These are phyloP conservation scores for Mycothermus thermophilus DNA, from an alignment of 495 filamentous ascomycete genomes.

Conservation along the genomic window DNA sequence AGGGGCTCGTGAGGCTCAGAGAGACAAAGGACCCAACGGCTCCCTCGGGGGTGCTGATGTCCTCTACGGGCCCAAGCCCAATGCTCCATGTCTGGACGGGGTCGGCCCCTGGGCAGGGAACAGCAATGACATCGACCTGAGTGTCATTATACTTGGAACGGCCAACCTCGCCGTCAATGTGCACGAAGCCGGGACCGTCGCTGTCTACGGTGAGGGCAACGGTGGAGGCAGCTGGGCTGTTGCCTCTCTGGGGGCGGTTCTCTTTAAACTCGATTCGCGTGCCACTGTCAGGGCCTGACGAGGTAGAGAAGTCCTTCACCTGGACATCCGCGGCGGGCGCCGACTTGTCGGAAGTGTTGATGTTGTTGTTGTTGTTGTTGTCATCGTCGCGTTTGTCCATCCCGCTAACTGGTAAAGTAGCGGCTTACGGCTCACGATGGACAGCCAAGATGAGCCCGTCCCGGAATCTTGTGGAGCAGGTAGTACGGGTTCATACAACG, in stretches of 20 bases:
- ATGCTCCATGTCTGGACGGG: constrained; percentile 31
- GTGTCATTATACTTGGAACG: constrained; percentile 32
- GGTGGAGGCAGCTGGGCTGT: background rate
- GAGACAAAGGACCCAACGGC: constrained; percentile 8
- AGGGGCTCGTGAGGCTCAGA: constrained; percentile 14
- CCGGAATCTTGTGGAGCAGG: too few species aligned
- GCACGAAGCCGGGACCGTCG: constrained; percentile 24
- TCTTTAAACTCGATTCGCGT: background rate
- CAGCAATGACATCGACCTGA: constrained; percentile 32
- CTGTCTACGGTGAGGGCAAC: background rate
- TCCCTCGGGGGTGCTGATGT: constrained; percentile 15
- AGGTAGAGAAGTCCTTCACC: constrained; percentile 1
- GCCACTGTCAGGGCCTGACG: background rate
- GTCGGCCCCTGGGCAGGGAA: constrained; percentile 33
- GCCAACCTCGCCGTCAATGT: constrained; percentile 28
- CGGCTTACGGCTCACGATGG: too few species aligned
- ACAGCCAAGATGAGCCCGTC: too few species aligned
- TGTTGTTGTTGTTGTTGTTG: constrained; percentile 1
- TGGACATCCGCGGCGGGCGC: constrained; percentile 2
- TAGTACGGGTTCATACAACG: too few species aligned
- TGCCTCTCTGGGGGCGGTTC: background rate
- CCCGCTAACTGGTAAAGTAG: too few species aligned
- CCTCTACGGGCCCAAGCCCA: constrained; percentile 22
- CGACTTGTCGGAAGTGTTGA: constrained; percentile 3
- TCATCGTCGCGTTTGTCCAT: too few species aligned